Evolutionary conservation across 2,329 filamentous ascomycete species (phyloP).

Genomic region (Rhynchosporium secalis): DNA sequence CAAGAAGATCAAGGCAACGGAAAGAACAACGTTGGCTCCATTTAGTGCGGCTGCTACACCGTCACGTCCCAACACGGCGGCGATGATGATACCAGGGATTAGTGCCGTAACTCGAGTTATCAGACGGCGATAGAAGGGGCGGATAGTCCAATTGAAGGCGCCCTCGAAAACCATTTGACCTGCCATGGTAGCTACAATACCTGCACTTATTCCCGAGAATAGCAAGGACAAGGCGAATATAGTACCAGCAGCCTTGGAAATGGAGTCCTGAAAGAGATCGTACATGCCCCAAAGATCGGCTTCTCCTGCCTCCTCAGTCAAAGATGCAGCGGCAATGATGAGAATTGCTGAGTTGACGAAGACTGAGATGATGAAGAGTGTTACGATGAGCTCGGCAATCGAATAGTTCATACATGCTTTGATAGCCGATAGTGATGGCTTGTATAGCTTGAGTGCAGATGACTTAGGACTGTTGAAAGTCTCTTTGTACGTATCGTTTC

Average conservation of each 20-base stretch:
- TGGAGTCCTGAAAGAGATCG: constrained; percentile 60
- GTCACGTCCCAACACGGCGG: constrained; percentile 67
- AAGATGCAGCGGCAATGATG: constrained; percentile 74
- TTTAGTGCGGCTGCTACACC: constrained; percentile 71
- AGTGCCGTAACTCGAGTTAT: constrained; percentile 77
- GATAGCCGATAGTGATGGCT: constrained; percentile 70
- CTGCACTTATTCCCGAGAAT: constrained; percentile 75
- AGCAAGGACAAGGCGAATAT: constrained; percentile 78
- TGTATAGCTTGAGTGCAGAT: constrained; percentile 56
- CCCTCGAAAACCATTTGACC: constrained; percentile 87
- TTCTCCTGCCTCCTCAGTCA: constrained; percentile 64
- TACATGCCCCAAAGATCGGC: constrained; percentile 84
- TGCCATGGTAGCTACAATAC: constrained; percentile 83
- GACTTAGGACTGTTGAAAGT: constrained; percentile 34
- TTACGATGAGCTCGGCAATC: constrained; percentile 66
- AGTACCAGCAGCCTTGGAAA: constrained; percentile 73
- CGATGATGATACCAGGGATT: constrained; percentile 77
- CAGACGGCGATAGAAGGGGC: constrained; percentile 75
- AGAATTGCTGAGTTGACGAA: constrained; percentile 83
- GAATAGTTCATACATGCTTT: constrained; percentile 70
- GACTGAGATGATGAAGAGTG: constrained; percentile 76
- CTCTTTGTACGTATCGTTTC: constrained; percentile 51
- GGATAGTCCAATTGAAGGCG: constrained; percentile 70
- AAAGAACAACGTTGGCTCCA: constrained; percentile 73
- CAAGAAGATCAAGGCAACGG: constrained; percentile 78